Evolutionary conservation across 139 green algal genomes (phyloP), one percentile per base, ranked within the genome.

Genomic region (Eudorina sp.): DNA sequence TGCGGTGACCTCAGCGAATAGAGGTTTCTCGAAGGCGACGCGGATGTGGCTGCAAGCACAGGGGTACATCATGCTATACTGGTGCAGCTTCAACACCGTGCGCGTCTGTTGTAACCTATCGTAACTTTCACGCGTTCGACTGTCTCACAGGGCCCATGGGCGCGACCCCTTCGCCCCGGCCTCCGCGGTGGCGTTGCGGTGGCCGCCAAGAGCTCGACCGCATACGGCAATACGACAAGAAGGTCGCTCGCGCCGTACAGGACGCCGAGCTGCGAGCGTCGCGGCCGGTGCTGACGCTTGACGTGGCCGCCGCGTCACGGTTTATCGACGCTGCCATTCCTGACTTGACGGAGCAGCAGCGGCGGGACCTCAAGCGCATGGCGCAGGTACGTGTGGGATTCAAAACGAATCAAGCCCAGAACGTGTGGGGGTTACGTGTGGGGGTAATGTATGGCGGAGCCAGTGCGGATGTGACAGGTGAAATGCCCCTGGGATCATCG

Each of bases 301-400:
- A 96, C 34, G 92, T 96, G 46, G 88, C 85, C 9, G 92, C 89
- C 1, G 90, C 93, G 40, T 95, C 93, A 68, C 83, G 94, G 53
- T 96, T 96, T 69, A 96, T 96, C 68, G 51, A 73, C 34, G 83
- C 83, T 0, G 93, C 94, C 0, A 90, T 96, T 21, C 90, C 94
- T 6, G 92, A 96, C 58, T 86, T 96, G 25, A 90, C 29, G 4
- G 11, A 18, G 21, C 40, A 91, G 53, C 93, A 96, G 74, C 72
- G 81, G 27, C 1, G 36, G 41, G 31, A 43, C 21, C 53, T 91
- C 27, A 86, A 81, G 60, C 34, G 70, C 38, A 64, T 34, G 31
- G 70, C 58, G 64, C 45, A 75, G 64, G 86, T 87, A 45, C 0
- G 70, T 2, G 8, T 7, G 40, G 31, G 19, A 76, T n/a, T n/a